Evolutionary conservation across 495 filamentous ascomycete genomes (phyloP).

Genomic region (Lindgomyces ingoldianus): DNA sequence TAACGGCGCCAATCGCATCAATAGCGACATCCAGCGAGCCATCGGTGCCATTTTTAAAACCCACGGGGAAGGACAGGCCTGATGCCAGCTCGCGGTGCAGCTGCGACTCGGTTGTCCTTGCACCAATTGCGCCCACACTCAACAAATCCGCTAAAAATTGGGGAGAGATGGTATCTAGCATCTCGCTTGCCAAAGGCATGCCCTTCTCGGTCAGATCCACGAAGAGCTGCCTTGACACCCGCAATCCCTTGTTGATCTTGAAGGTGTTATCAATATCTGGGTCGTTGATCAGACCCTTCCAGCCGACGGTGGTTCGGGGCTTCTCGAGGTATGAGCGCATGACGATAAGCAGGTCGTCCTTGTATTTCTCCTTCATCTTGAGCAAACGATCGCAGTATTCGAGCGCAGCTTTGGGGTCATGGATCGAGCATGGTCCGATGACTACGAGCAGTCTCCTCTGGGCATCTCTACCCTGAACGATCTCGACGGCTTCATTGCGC

Average conservation of each 20-base stretch:
- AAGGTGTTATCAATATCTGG: slow-evolving; percentile 98
- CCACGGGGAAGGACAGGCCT: slow-evolving; percentile 93
- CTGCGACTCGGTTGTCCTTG: slow-evolving; percentile 93
- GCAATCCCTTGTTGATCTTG: slow-evolving; percentile 97
- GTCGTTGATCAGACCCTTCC: slow-evolving; percentile 99
- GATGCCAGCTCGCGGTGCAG: slow-evolving; percentile 93
- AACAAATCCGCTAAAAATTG: slow-evolving; percentile 96
- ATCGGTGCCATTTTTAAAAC: slow-evolving; percentile 99
- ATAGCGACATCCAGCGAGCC: slow-evolving; percentile 86
- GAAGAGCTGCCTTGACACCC: slow-evolving; percentile 84
- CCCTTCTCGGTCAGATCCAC: slow-evolving; percentile 91
- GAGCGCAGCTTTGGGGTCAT: slow-evolving; percentile 87
- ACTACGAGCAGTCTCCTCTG: slow-evolving; percentile 83
- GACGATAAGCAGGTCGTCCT: slow-evolving; percentile 85
- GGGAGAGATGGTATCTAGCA: slow-evolving; percentile 98
- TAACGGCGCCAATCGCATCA: slow-evolving; percentile 93
- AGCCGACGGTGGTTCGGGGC: slow-evolving; percentile 95
- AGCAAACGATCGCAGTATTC: slow-evolving; percentile 89
- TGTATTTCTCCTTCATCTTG: slow-evolving; percentile 83
- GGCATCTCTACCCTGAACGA: slow-evolving; percentile 78
- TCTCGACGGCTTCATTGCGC: slow-evolving; percentile 76
- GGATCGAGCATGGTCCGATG: slow-evolving; percentile 95
- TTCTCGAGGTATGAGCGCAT: slow-evolving; percentile 99
- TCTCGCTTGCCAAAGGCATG: slow-evolving; percentile 98
- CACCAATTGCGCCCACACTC: slow-evolving; percentile 89